Conservation (phyloP, 106 monocot genomes). For the Allium sativum region DNA sequence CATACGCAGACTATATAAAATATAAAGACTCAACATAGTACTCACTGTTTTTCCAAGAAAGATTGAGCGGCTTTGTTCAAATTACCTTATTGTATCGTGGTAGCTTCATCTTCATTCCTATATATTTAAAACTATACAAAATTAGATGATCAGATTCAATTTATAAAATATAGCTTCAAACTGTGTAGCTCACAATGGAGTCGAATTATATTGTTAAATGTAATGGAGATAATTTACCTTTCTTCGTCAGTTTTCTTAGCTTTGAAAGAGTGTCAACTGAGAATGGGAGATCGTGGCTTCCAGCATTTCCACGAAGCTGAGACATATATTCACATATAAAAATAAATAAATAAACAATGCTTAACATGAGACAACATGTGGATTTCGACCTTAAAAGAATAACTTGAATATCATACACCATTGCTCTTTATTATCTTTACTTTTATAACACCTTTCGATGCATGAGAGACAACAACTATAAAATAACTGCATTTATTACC, state of each 20-base stretch:
- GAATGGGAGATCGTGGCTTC: conserved; percentile 89
- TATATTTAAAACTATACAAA: conserved; percentile 5
- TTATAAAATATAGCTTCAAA: conserved; percentile 26
- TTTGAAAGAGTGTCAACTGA: conserved; percentile 61
- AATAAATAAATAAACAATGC: not conserved
- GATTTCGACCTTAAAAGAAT: no score
- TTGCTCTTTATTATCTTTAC: no score
- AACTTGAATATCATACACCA: no score
- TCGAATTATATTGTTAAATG: not conserved
- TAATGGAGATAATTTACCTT: conserved; percentile 31
- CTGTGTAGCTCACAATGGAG: not conserved
- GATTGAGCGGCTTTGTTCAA: not conserved
- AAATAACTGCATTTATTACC: conserved; percentile 31
- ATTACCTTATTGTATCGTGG: conserved; percentile 96
- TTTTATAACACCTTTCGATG: no score
- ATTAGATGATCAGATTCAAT: not conserved
- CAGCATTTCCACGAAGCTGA: conserved; percentile 96
- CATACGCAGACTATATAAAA: conserved; percentile 70
- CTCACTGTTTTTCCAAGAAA: not conserved
- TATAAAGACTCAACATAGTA: no score
- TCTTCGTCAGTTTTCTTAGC: conserved; percentile 55
- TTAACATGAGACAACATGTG: no score
- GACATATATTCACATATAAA: conserved; percentile 5
- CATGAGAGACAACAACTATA: no score
- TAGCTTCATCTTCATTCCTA: conserved; percentile 80